A percentile compares a stretch with the other conserved stretches of the same genome.
These are phyloP conservation scores for Rhodomyrtus tomentosa DNA, from an alignment of 345 rosid species.

Conservation along the genomic window DNA sequence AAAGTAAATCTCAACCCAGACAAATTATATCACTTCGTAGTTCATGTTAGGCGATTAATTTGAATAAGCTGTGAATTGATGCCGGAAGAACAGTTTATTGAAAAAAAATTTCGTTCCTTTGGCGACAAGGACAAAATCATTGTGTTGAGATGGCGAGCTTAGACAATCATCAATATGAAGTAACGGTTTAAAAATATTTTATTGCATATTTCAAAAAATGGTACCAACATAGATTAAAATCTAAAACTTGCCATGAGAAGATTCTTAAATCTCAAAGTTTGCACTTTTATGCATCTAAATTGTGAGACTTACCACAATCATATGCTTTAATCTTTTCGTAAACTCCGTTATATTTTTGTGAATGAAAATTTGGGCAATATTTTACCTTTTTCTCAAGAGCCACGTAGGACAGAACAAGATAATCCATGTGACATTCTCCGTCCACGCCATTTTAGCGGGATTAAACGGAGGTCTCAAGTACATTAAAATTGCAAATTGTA, in stretches of 20 bases:
- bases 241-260: not conserved
- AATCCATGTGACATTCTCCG: not conserved
- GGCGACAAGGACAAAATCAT: rapidly evolving
- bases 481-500: not conserved
- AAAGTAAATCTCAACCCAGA: rapidly evolving
- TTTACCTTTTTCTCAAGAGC: not conserved
- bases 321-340: not conserved
- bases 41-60: not conserved
- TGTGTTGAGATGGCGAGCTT: not conserved
- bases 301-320: not conserved
- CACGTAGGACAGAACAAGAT: not conserved
- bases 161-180: not conserved
- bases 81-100: not conserved
- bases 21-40: not conserved
- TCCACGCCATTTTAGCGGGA: not conserved
- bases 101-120: not conserved
- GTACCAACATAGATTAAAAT: not conserved
- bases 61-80: not conserved
- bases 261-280: rapidly evolving
- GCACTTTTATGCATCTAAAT: not conserved
- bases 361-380: not conserved
- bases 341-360: not conserved
- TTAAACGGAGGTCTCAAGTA: not conserved
- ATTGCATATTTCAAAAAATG: rapidly evolving
- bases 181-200: not conserved